Evolutionary conservation across 2,329 filamentous ascomycete genomes (phyloP), one percentile per base, ranked within the genome.

Genomic region (Aulographum hederae): DNA sequence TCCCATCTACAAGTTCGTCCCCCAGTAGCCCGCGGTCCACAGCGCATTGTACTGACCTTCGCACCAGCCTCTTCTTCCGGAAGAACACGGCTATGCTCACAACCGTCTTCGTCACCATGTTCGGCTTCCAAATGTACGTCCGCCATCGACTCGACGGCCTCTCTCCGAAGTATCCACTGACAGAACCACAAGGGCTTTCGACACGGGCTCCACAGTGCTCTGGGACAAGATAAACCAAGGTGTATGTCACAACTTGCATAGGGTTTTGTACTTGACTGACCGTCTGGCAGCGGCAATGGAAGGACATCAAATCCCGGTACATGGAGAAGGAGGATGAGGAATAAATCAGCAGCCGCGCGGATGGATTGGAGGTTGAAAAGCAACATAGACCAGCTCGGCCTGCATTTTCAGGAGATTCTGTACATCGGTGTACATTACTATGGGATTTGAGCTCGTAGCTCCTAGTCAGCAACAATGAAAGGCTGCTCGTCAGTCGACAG

Each of bases 281-380:
- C 17, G 1, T n/a, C 3, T 14, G 36, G 46, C 51, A 95, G 86
- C 82, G 86, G 51, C 86, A 94, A 91, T 95, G 89, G 89, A 94
- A 94, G 71, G 89, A 98, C 57, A 94, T 98, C 65, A 86, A 91
- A 63, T 63, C 75, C 57, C 76, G 69, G 60, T 98, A 93, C 59
- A 57, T 92, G 48, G 51, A 79, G 60, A 65, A 66, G 37, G 69
- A 64, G 34, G 74, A 78, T 41, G 73, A 73, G 42, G 69, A 28
- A 14, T 13, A 13, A 25, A 25, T 25, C 10, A 25, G 10, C 21
- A 25, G 21, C 21, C 10, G 13, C 21, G 21, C 10, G 13, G 13
- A 10, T 25, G 21, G 21, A 25, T 10, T 13, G 21, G 21, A 75
- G 40, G 73, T 76, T 37, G 58, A 56, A 26, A 48, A 55, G 40